These are phyloP conservation scores for Amaranthus cruentus DNA, from an alignment of 148 eudicot species.

Conservation along the genomic window DNA sequence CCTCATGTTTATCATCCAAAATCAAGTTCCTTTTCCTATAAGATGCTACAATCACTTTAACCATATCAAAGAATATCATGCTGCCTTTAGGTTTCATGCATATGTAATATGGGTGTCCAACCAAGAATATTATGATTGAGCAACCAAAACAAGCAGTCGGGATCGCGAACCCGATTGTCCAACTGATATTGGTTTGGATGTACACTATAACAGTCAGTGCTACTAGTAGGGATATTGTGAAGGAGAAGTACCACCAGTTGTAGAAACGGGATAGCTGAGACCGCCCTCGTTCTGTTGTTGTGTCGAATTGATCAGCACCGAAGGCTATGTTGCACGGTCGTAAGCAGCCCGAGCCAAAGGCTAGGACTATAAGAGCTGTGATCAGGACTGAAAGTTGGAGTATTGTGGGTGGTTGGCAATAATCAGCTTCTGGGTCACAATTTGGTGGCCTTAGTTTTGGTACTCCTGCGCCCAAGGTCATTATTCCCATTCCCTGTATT, in stretches of 20 bases:
- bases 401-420: constrained; percentile 35
- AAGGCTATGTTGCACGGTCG: constrained; percentile 78
- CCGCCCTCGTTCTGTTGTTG: constrained; percentile 47
- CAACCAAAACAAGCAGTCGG: constrained; percentile 48
- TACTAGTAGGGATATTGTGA: constrained; percentile 52
- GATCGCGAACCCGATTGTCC: constrained; percentile 60
- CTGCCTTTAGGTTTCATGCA: constrained; percentile 49
- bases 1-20: background rate
- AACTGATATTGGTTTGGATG: constrained; percentile 65
- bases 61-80: constrained; percentile 45
- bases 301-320: constrained; percentile 77
- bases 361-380: constrained; percentile 37
- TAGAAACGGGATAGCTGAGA: constrained; percentile 54
- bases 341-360: constrained; percentile 54
- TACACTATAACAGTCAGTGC: constrained; percentile 66
- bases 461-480: constrained; percentile 50
- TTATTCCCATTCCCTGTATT: constrained; percentile 56
- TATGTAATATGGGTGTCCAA: constrained; percentile 48
- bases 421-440: constrained; percentile 22
- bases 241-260: constrained; percentile 76
- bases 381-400: constrained; percentile 56
- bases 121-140: constrained; percentile 41
- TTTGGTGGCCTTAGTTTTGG: constrained; percentile 40
- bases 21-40: constrained; percentile 35
- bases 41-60: constrained; percentile 47